Conservation (phyloP, 371 early-diverging fungal species). For the Mortierella sp. region DNA sequence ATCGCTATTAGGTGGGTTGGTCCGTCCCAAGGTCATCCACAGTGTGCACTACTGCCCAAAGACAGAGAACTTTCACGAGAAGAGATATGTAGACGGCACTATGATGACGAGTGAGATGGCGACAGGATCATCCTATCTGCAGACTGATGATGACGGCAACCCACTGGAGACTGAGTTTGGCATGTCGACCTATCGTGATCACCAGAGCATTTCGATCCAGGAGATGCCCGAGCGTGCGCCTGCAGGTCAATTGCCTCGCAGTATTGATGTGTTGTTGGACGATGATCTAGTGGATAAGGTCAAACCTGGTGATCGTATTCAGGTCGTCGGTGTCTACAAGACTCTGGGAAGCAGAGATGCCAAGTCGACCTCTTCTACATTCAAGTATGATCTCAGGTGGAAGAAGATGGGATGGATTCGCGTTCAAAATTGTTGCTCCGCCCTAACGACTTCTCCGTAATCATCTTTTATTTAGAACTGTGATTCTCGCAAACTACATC, state of each 20-base stretch:
- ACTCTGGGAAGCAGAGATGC: constrained; percentile 84
- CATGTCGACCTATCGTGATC: constrained; percentile 92
- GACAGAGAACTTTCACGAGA: constrained; percentile 83
- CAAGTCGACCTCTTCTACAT: constrained; percentile 84
- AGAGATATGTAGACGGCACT: constrained; percentile 93
- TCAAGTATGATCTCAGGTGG: constrained; percentile 66
- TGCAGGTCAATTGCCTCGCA: constrained; percentile 97
- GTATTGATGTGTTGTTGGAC: constrained; percentile 96
- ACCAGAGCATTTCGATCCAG: constrained; percentile 96
- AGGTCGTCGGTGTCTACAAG: constrained; percentile 96
- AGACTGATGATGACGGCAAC: constrained; percentile 94
- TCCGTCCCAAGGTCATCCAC: constrained; percentile 95
- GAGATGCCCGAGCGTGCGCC: constrained; percentile 99
- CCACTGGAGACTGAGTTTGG: constrained; percentile 97
- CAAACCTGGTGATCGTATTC: constrained; percentile 99
- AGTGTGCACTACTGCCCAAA: constrained; percentile 96
- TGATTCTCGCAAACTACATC: constrained; percentile 93
- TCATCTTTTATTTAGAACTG: constrained; percentile 70
- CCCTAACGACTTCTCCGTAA: no score
- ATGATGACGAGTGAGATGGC: constrained; percentile 70
- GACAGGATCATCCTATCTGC: constrained; percentile 83
- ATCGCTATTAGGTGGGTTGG: constrained; percentile 80
- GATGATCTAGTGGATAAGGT: constrained; percentile 97
- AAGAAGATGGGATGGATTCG: background rate
- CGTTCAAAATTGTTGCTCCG: no score